Evolutionary conservation across 495 filamentous ascomycete genomes (phyloP).

Genomic region (Aspergillus sclerotioniger): DNA sequence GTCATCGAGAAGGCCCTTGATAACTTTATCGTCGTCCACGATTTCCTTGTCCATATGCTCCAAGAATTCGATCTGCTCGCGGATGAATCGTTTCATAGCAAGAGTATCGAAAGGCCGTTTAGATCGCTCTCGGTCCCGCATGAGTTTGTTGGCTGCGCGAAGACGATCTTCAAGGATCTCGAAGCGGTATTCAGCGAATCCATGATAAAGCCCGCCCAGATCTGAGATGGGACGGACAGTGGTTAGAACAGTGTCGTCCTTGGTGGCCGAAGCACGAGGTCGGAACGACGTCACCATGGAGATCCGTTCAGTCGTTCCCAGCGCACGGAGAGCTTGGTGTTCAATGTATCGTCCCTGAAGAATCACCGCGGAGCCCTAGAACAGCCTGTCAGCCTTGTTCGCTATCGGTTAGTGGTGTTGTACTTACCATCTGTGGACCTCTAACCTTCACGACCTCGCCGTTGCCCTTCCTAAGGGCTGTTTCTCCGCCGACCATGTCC

Average conservation of each 20-base stretch:
- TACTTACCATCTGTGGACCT: constrained; percentile 61
- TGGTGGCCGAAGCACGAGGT: constrained; percentile 53
- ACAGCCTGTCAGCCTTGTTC: constrained; percentile 4
- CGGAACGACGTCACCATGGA: constrained; percentile 74
- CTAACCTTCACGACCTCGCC: constrained; percentile 67
- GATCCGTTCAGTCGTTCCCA: constrained; percentile 65
- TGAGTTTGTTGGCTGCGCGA: constrained; percentile 40
- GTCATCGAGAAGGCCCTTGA: constrained; percentile 46
- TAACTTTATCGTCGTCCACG: constrained; percentile 52
- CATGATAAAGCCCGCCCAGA: constrained; percentile 66
- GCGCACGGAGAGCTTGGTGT: constrained; percentile 64
- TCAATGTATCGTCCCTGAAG: constrained; percentile 72
- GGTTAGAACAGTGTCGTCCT: constrained; percentile 65
- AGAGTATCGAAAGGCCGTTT: constrained; percentile 40
- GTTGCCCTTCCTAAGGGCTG: constrained; percentile 58
- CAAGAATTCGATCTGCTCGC: constrained; percentile 54
- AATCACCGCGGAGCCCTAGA: constrained; percentile 63
- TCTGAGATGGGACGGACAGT: constrained; percentile 66
- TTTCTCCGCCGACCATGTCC: constrained; percentile 71
- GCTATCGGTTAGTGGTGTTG: neutral
- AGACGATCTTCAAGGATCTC: constrained; percentile 65
- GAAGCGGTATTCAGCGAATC: constrained; percentile 67
- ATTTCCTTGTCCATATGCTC: constrained; percentile 57
- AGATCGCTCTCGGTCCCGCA: constrained; percentile 44
- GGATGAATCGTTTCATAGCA: constrained; percentile 45